phyloP scores from a whole-genome alignment of 2,329 filamentous ascomycete genomes.

The Penicillium sclerotiorum region DNA sequence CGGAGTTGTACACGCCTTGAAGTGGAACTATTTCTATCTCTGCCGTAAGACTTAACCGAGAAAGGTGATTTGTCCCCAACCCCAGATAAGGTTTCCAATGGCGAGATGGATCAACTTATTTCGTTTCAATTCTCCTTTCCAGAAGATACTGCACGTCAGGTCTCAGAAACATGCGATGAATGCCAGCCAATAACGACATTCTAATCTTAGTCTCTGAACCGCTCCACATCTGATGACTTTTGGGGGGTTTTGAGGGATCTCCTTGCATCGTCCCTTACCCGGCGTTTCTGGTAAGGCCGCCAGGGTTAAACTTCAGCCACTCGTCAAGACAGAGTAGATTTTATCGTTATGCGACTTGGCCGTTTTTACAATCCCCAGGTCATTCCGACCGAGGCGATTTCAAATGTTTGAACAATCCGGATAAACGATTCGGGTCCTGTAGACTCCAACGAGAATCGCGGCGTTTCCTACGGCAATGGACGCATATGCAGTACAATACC shows the following conservation, averaged over 20 bases:
- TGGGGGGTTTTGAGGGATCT: slow-evolving; percentile 2
- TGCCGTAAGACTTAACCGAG: slow-evolving; percentile 16
- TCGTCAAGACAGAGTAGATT: not conserved
- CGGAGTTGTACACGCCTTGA: slow-evolving; percentile 13
- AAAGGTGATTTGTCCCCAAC: slow-evolving; percentile 19
- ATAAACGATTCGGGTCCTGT: too few relatives aligned
- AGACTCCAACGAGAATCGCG: not conserved
- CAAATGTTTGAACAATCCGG: not conserved
- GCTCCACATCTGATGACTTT: too few relatives aligned
- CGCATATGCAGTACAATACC: slow-evolving; percentile 10
- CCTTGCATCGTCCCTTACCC: slow-evolving; percentile 24
- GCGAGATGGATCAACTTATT: slow-evolving; percentile 14
- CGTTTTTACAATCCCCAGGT: slow-evolving; percentile 19
- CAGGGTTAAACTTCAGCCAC: slow-evolving; percentile 16
- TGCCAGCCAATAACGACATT: not conserved
- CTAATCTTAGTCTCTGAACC: not conserved
- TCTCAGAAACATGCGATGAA: slow-evolving; percentile 1
- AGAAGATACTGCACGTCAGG: slow-evolving; percentile 3
- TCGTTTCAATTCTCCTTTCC: not conserved
- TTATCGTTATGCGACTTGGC: slow-evolving; percentile 20
- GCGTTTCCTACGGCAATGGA: not conserved
- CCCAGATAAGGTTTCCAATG: slow-evolving; percentile 21
- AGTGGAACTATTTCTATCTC: slow-evolving; percentile 6
- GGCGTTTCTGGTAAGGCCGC: slow-evolving; percentile 17
- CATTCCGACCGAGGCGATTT: slow-evolving; percentile 3